phyloP scores from a whole-genome alignment of 257 asterid species.

The Solanum piurae region DNA sequence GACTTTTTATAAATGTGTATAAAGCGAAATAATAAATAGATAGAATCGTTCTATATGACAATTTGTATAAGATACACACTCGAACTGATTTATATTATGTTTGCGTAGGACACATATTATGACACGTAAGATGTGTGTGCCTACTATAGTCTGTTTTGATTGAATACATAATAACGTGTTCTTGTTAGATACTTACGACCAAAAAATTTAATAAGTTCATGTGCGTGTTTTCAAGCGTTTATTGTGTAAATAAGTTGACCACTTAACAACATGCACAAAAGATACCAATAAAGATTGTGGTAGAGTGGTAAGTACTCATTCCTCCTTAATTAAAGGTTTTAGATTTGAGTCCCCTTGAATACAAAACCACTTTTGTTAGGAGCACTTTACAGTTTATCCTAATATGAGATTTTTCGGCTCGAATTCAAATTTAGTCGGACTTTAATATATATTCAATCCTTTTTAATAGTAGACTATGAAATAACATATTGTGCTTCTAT shows the following conservation, averaged over 20 bases:
- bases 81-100: background rate
- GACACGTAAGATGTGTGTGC: background rate
- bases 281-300: accelerated
- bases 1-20: background rate
- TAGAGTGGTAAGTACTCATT: too few relatives aligned
- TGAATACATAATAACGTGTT: too few relatives aligned
- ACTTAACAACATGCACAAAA: background rate
- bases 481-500: too few relatives aligned
- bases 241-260: background rate
- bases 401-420: background rate
- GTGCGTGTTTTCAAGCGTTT: background rate
- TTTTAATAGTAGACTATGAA: too few relatives aligned
- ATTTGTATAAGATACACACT: background rate
- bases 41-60: background rate
- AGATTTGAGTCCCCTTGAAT: background rate
- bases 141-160: background rate
- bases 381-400: accelerated
- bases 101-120: background rate
- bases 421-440: too few relatives aligned
- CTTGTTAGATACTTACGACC: too few relatives aligned
- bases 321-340: accelerated
- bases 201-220: background rate
- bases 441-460: too few relatives aligned
- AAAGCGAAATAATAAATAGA: background rate
- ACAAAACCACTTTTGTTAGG: accelerated